Base-by-base conservation (phyloP, 176 grass and related monocot genomes). In the Chloris gayana region DNA sequence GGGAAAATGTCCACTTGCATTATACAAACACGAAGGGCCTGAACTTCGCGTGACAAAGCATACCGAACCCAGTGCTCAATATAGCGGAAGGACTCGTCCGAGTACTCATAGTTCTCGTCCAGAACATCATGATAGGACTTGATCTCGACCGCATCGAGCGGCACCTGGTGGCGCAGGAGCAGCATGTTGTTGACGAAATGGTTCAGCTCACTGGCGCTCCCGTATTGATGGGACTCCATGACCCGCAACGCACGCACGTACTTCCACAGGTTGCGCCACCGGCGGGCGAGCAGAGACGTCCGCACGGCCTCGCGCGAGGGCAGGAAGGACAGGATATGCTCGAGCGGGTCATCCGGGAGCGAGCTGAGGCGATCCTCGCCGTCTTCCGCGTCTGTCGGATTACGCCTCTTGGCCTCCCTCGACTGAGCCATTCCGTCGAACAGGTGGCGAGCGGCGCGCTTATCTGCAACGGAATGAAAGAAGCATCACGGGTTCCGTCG, bases 121-220 rank as follows among this genome's bases (percentile, higher is more conserved):
- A 14, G 3, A 15, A 12, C 9, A 2, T 19, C 9, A 4, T 47
- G 45, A 5, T 30, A 56, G 15, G 77, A 39, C 22, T 57, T 67
- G 22, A 80, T 41, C n/a, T 56, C 77, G 15, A 47, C 67, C 30
- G 19, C 77, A 1, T 34, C 22, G 1, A 80, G 64, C 26, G 4
- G 22, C 5, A 47, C 17, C 10, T 4, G 46, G 21, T 39, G 15
- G 22, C 77, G 64, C 46, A 68, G 47, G 33, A 18, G 9, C 25
- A 79, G 63, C 19, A 79, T 22, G 22, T 26, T 0, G 64, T 80
- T 69, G n/a, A 68, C 64, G 24, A 80, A 69, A 14, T 6, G 24
- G 12, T 69, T 80, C 8, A 56, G n/a, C 0, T 54, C 2, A 0
- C 7, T 35, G 14, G 64, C n/a, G 5, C 22, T 68, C 12, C 3